Conservation (phyloP, 306 rosid species). For the Comarum palustre region DNA sequence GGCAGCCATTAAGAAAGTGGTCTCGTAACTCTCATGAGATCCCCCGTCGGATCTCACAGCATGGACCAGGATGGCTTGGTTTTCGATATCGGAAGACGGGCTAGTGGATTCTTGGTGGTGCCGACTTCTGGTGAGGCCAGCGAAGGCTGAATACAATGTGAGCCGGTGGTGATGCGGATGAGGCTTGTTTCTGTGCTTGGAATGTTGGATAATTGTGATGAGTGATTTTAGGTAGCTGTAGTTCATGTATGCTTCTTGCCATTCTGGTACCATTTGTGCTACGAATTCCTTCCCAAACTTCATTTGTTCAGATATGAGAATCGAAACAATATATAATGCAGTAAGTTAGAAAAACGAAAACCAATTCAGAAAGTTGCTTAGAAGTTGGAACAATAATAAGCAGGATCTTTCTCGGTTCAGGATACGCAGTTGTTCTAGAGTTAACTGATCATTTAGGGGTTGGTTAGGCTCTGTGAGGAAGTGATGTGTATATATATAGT, state of each 20-base stretch:
- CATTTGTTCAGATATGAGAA: conserved; percentile 19
- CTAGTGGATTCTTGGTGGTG: neutral
- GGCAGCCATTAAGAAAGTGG: conserved; percentile 45
- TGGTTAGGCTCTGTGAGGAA: no score
- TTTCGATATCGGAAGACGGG: conserved; percentile 47
- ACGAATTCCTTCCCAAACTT: conserved; percentile 73
- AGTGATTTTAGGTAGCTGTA: conserved; percentile 46
- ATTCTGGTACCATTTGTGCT: conserved; percentile 69
- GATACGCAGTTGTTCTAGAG: no score
- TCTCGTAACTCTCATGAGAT: conserved; percentile 30
- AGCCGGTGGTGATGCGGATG: conserved; percentile 18
- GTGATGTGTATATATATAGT: no score
- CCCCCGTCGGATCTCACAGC: conserved; percentile 22
- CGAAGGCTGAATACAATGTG: conserved; percentile 61
- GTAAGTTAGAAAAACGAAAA: no score
- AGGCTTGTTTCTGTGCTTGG: conserved; percentile 24
- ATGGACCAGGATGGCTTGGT: conserved; percentile 51
- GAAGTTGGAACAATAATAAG: no score
- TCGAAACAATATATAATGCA: no score
- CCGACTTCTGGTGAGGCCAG: conserved; percentile 50
- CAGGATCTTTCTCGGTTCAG: no score
- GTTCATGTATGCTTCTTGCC: conserved; percentile 72
- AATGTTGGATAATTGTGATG: conserved; percentile 39
- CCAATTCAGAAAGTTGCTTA: no score
- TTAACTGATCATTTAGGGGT: no score